Base-by-base conservation (phyloP, 139 green algal species). In the Astrephomene gubernaculifera region DNA sequence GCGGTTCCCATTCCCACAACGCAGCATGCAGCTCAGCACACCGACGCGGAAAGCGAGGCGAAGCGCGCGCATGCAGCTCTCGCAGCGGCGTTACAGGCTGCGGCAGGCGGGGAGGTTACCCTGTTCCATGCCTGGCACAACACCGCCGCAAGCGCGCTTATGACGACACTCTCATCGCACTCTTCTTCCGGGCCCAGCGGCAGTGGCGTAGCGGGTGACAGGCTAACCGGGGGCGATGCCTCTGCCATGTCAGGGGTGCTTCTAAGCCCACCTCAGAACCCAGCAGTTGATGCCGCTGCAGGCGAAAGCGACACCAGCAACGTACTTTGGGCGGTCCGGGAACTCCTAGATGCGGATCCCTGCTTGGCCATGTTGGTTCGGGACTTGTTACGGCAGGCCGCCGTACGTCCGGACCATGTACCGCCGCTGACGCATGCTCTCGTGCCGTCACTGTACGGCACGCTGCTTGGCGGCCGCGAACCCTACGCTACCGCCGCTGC, bases 81-180 rank as follows among this genome's bases (percentile, higher is more conserved):
- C 4, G 73, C 54, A 21, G 49, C 73, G 25, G 52, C 73, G 22
- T 36, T 81, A 27, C 44, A 70, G 35, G 73, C 25, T 6, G 52
- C 22, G 22, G 33, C 73, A 9, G 52, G 52, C 9, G 25, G 52
- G 53, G 43, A 81, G 36, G 73, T 81, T 4, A 22, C 19, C 3
- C 73, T 81, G 17, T 19, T 36, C 17, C 53, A 69, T 27, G 73
- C 73, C 35, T 81, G 73, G 73, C 73, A 81, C 73, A 81, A 81
- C 54, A 39, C 29, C 35, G 73, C 73, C 3, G 70, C 70, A 21
- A 27, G 43, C 14, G 70, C 43, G 4, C n/a, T 78, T 14, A 31
- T 78, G 44, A 22, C 43, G 38, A 54, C 70, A 41, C 12, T 39
- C 14, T 57, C 12, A 17, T 57, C 49, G 49, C n/a, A n/a, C n/a